These are phyloP conservation scores for Carallia pectinifolia DNA, from an alignment of 345 rosid genomes.

Conservation along the genomic window DNA sequence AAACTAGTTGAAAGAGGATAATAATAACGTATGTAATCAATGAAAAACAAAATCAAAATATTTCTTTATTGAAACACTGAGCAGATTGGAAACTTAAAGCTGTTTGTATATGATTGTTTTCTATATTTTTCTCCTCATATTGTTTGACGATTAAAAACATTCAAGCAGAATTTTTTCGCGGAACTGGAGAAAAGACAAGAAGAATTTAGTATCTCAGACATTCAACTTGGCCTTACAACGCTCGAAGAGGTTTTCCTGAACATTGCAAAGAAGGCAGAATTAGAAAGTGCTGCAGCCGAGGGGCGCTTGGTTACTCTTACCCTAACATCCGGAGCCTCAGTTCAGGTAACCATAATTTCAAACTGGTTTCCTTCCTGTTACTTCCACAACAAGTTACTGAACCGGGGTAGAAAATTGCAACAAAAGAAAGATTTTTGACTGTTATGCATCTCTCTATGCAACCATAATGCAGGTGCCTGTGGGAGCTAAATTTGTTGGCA, in stretches of 20 bases:
- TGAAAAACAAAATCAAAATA: no score
- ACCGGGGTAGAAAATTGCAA: background rate
- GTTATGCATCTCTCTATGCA: background rate
- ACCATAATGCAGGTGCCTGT: slow-evolving; percentile 63
- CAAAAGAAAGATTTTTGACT: background rate
- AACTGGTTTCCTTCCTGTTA: background rate
- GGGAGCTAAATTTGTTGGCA: slow-evolving; percentile 73
- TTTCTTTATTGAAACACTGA: no score
- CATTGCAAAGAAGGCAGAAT: slow-evolving; percentile 90
- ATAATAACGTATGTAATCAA: no score
- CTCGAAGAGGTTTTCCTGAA: slow-evolving; percentile 96
- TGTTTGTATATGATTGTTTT: background rate
- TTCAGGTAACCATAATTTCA: slow-evolving; percentile 42
- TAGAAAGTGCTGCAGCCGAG: slow-evolving; percentile 83
- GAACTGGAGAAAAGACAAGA: slow-evolving; percentile 69
- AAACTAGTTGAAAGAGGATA: no score
- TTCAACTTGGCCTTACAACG: slow-evolving; percentile 89
- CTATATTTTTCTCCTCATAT: background rate
- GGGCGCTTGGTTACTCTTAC: slow-evolving; percentile 61
- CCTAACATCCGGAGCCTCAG: slow-evolving; percentile 59
- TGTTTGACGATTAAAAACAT: slow-evolving; percentile 9
- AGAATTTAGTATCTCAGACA: slow-evolving; percentile 70
- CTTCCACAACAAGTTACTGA: background rate
- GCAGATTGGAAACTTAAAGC: no score
- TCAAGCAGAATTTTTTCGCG: slow-evolving; percentile 48